A percentile compares a stretch with the other conserved stretches of the same genome.
phyloP scores from a whole-genome alignment of 2,329 filamentous ascomycete species.

The Ceratocystis lukuohia region DNA sequence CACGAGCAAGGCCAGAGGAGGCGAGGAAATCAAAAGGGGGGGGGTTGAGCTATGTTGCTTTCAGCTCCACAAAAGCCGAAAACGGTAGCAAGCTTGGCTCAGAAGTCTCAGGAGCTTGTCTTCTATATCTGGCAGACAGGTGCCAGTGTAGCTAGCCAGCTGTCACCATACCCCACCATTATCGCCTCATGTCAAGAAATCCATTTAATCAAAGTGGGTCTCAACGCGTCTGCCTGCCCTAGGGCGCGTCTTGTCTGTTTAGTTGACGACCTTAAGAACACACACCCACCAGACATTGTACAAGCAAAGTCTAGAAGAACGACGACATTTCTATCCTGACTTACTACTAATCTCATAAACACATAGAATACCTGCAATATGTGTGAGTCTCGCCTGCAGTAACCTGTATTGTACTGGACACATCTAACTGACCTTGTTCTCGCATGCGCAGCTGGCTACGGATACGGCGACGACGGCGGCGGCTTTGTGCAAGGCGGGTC shows the following conservation, averaged over 20 bases:
- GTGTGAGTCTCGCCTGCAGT: not conserved
- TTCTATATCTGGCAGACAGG: not conserved
- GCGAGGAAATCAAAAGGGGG: not conserved
- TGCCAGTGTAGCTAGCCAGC: not conserved
- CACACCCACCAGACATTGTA: not conserved
- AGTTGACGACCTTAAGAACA: not conserved
- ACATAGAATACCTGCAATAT: not conserved
- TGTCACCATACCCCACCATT: not conserved
- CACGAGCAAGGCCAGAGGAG: not conserved
- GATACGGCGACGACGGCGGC: conserved; percentile 46
- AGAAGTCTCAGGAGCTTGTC: not conserved
- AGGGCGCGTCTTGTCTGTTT: not conserved
- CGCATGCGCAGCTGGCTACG: conserved; percentile 21
- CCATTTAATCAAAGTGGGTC: conserved; percentile 5
- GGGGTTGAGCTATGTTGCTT: not conserved
- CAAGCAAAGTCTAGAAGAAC: not conserved
- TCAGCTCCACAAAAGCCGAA: not conserved
- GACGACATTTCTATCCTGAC: not conserved
- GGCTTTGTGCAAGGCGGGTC: conserved; percentile 49
- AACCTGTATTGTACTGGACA: not conserved
- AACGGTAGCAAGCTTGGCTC: not conserved
- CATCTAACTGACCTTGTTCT: not conserved
- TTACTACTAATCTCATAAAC: not conserved
- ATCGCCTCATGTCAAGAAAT: not conserved
- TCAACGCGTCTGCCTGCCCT: conserved; percentile 2